Evolutionary conservation across 176 grass and related monocot species (phyloP).

Genomic region (Oryza longistaminata): DNA sequence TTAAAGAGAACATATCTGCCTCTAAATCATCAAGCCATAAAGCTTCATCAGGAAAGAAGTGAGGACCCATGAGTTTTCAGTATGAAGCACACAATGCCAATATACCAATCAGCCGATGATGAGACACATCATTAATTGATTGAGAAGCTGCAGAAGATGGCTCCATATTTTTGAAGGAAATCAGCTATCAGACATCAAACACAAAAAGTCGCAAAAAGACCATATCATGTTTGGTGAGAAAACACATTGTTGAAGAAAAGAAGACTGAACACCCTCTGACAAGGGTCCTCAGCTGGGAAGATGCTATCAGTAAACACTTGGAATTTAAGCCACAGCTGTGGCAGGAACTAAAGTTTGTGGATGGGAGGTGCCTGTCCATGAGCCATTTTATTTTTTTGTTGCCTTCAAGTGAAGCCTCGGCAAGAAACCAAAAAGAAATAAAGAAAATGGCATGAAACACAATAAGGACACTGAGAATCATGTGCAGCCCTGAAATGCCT

Average conservation of each 20-base stretch:
- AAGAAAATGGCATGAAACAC: neutral
- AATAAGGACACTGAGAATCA: neutral
- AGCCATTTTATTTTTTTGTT: neutral
- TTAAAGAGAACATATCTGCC: neutral
- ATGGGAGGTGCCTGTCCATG: slow-evolving; percentile 34
- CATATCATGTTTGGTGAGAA: slow-evolving; percentile 39
- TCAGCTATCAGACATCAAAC: slow-evolving; percentile 15
- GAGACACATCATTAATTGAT: neutral
- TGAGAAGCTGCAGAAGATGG: slow-evolving; percentile 10
- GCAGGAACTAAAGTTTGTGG: slow-evolving; percentile 34
- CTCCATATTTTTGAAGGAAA: slow-evolving; percentile 10
- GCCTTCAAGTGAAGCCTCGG: slow-evolving; percentile 47
- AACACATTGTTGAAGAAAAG: slow-evolving; percentile 4
- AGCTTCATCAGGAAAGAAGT: neutral
- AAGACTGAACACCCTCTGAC: slow-evolving; percentile 20
- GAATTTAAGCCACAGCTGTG: slow-evolving; percentile 26
- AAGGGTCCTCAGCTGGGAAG: neutral
- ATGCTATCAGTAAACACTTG: slow-evolving; percentile 34
- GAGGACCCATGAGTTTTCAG: neutral
- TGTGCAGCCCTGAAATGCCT: neutral
- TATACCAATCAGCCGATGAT: neutral
- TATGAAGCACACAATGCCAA: neutral
- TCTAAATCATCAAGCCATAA: neutral
- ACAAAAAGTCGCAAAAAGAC: slow-evolving; percentile 20
- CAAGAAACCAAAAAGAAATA: neutral